phyloP scores from a whole-genome alignment of 2,329 filamentous ascomycete genomes.

The Ceratocystis lukuohia region DNA sequence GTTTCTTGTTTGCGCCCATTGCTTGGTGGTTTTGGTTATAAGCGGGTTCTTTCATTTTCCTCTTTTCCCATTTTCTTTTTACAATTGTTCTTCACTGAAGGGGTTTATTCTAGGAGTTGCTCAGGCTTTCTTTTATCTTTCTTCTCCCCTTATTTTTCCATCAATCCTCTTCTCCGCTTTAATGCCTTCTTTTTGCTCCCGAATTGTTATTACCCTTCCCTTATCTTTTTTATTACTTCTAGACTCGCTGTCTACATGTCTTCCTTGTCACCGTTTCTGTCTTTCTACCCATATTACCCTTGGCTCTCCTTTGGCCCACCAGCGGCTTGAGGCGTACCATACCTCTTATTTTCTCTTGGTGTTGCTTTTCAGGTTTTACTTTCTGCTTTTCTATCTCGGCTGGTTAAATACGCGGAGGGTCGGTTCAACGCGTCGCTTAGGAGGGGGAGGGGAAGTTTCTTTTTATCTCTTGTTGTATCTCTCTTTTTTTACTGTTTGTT shows the following conservation, averaged over 20 bases:
- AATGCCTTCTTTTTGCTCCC: not conserved
- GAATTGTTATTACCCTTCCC: not conserved
- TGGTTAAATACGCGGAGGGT: not conserved
- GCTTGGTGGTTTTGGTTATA: slow-evolving; percentile 2
- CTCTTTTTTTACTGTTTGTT: not conserved
- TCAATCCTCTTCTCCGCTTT: not conserved
- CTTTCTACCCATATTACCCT: not conserved
- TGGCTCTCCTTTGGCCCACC: not conserved
- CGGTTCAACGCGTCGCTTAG: not conserved
- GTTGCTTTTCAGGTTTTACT: not conserved
- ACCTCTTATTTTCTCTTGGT: not conserved
- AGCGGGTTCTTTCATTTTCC: slow-evolving; percentile 1
- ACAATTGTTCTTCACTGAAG: not conserved
- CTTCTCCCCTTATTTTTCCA: not conserved
- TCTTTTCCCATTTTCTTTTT: not conserved
- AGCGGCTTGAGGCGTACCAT: not conserved
- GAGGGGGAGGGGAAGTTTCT: not conserved
- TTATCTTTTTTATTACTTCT: not conserved
- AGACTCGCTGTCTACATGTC: slow-evolving; percentile 4
- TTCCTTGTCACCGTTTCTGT: not conserved
- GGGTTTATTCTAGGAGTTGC: slow-evolving; percentile 2
- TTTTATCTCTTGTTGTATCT: not conserved
- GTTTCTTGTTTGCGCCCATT: not conserved
- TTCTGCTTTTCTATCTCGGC: not conserved
- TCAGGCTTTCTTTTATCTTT: not conserved